These are phyloP conservation scores for Fusarium poae DNA, from an alignment of 2,329 filamentous ascomycete genomes.

Conservation along the genomic window DNA sequence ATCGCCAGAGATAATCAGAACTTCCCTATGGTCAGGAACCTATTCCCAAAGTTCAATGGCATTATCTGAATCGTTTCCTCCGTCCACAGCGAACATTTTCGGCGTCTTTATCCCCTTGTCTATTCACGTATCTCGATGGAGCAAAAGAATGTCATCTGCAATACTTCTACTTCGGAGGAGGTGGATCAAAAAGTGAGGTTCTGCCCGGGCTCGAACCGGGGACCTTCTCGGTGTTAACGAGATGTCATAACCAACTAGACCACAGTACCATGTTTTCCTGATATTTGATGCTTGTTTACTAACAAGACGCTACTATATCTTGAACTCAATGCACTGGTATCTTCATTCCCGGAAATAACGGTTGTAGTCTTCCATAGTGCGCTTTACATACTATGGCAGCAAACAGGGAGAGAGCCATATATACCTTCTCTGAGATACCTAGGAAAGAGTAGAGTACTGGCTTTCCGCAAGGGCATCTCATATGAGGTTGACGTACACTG, in stretches of 20 bases:
- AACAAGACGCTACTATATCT: accelerated
- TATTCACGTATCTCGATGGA: not conserved
- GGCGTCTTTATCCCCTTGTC: not conserved
- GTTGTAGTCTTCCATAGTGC: not conserved
- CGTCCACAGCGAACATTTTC: not conserved
- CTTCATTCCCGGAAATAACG: not conserved
- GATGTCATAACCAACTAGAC: slow-evolving; percentile 39
- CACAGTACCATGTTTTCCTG: slow-evolving; percentile 39
- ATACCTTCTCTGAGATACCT: not conserved
- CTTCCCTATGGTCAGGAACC: not conserved
- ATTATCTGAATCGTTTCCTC: not conserved
- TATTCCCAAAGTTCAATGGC: not conserved
- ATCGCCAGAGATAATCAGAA: not conserved
- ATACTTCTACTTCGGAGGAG: not conserved
- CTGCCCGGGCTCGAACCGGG: slow-evolving; percentile 22
- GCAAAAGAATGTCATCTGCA: not conserved
- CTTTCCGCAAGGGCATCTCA: too few relatives aligned
- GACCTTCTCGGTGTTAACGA: slow-evolving; percentile 27
- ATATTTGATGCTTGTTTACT: accelerated
- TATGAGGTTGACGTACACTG: not conserved
- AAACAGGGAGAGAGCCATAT: not conserved
- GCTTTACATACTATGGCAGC: not conserved
- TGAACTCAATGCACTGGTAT: not conserved
- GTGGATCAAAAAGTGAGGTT: slow-evolving; percentile 4
- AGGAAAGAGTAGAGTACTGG: too few relatives aligned